A percentile compares a stretch with the other conserved stretches of the same genome.
Conservation (phyloP, 2,329 filamentous ascomycete genomes). For the Sordariomycetes sp. region DNA sequence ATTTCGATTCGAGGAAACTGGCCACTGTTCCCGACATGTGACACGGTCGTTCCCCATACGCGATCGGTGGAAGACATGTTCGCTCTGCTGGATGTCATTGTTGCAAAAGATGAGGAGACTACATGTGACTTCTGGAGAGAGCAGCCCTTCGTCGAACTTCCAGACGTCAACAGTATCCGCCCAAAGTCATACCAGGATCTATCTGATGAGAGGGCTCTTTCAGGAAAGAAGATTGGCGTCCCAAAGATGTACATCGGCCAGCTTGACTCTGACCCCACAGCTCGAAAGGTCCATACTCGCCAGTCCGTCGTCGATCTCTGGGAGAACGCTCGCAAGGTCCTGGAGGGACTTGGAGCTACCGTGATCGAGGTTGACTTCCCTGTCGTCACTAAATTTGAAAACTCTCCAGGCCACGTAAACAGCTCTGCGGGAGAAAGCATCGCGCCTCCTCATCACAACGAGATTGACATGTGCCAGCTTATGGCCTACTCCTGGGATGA, state of each 20-base stretch:
- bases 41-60: conserved; percentile 44
- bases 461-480: conserved; percentile 28
- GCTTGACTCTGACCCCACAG: conserved; percentile 10
- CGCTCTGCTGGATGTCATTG: conserved; percentile 36
- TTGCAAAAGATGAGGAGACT: conserved; percentile 26
- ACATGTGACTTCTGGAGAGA: conserved; percentile 45
- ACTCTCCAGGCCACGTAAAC: conserved; percentile 23
- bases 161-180: conserved; percentile 12
- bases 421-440: too few species aligned
- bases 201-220: conserved; percentile 18
- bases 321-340: conserved; percentile 20
- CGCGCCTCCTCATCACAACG: conserved; percentile 20
- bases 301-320: conserved; percentile 13
- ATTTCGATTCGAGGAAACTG: conserved; percentile 42
- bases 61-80: conserved; percentile 40
- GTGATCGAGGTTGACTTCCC: conserved; percentile 34
- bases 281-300: conserved; percentile 8
- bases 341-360: conserved; percentile 30
- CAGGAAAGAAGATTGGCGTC: conserved; percentile 35
- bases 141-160: conserved; percentile 34
- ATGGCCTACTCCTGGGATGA: conserved; percentile 11
- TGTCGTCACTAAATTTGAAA: conserved; percentile 28
- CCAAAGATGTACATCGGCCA: conserved; percentile 41
- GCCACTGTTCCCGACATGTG: conserved; percentile 47
- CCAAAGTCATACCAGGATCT: conserved; percentile 23